Conservation (phyloP, 2,329 filamentous ascomycete genomes). For the Septoria petroselini region DNA sequence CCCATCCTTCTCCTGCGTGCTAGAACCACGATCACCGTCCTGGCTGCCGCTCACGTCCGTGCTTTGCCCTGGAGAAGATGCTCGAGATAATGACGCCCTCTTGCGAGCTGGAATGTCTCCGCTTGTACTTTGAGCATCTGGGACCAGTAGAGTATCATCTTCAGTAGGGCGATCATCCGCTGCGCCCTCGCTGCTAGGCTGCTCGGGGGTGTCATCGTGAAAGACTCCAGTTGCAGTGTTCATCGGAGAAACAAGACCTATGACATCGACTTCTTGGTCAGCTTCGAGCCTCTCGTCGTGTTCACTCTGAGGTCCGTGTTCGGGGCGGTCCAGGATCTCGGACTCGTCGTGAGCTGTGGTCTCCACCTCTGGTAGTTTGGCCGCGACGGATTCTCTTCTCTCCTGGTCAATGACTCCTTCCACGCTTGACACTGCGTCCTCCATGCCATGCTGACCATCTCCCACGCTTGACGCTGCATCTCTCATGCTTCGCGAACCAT, state of each 20-base stretch:
- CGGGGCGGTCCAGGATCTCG: too few relatives aligned
- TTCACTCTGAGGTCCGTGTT: too few relatives aligned
- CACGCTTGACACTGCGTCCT: too few relatives aligned
- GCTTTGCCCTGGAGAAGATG: conserved; percentile 24
- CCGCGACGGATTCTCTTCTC: too few relatives aligned
- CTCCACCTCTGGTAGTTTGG: too few relatives aligned
- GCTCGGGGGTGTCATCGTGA: conserved; percentile 7
- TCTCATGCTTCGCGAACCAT: conserved; percentile 15
- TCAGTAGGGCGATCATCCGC: conserved; percentile 14
- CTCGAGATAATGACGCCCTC: conserved; percentile 22
- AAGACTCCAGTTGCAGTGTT: neutral
- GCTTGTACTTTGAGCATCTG: neutral
- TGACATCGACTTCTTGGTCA: neutral
- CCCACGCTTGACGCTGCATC: neutral
- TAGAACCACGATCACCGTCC: conserved; percentile 16
- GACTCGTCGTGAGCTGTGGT: too few relatives aligned
- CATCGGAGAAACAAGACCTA: neutral
- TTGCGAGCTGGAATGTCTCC: conserved; percentile 8
- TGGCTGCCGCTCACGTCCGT: conserved; percentile 24
- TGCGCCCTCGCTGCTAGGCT: conserved; percentile 22
- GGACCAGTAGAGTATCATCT: neutral
- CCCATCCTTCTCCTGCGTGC: conserved; percentile 3
- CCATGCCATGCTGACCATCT: too few relatives aligned
- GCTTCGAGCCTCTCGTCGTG: neutral
- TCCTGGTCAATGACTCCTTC: too few relatives aligned